Evolutionary conservation across 805 yeast genomes (phyloP), one percentile per base, ranked within the genome.

Genomic region (Cyberlindnera sargentensis): DNA sequence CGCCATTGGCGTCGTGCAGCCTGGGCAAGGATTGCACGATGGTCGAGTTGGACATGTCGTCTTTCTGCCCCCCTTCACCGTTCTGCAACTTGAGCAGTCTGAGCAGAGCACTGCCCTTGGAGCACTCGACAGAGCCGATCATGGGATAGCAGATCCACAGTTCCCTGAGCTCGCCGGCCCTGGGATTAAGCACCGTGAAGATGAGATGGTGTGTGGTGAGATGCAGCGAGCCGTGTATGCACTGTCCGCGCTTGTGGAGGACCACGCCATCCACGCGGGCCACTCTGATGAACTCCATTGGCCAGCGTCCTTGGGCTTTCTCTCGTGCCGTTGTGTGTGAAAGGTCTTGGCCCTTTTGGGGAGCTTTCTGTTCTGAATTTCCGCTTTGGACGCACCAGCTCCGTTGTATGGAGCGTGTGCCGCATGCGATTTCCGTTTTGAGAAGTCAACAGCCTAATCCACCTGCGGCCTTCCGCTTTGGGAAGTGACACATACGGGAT

Each of bases 91-190:
- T 41, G 29, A 51, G 51, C 41, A 55, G 49, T 37, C 53, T 55
- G 39, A 61, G 49, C 41, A 61, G 55, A 0, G 50, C 80, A 66
- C 42, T 83, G 61, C 49, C 90, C 75, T 62, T 47, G 75, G 66
- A 60, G 77, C 51, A 74, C 10, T 44, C 15, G 4, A 46, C 53
- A 8, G 49, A 75, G 1, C 83, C 78, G 38, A 90, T 80, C 49
- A 89, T 76, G 1, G 97, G 96, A 62, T 88, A 91, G 46, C 95
- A 84, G 29, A 88, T 73, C 99, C 98, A 93, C 29, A 87, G 76
- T 61, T 93, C 98, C 45, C 79, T 68, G 24, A 50, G 36, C 29
- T 46, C 50, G 1, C 48, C 45, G 29, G 49, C 49, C 39, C 38
- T 44, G 33, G 53, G 53, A 31, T 47, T 49, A 24, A 37, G 39